Conservation (phyloP, 2,329 filamentous ascomycete species). For the Sclerotinia subarctica region DNA sequence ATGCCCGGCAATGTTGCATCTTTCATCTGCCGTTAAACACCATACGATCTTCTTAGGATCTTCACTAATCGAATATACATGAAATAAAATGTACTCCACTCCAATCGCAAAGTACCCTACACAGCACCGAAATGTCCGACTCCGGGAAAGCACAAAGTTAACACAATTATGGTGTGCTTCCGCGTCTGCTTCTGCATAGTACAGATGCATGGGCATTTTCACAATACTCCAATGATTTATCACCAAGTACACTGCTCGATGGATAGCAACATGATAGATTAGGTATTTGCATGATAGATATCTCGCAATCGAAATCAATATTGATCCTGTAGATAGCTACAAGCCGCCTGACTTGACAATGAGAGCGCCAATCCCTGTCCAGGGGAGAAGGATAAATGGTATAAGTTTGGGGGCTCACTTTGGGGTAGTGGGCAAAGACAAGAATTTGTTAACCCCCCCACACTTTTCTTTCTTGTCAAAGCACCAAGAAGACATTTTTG, state of each 20-base stretch:
- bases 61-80: constrained; percentile 6
- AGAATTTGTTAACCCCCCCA: constrained; percentile 10
- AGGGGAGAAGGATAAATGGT: constrained; percentile 11
- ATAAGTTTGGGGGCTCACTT: constrained; percentile 24
- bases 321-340: constrained; percentile 29
- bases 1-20: constrained; percentile 4
- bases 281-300: constrained; percentile 4
- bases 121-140: background rate
- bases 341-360: constrained; percentile 26
- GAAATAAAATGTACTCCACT: background rate
- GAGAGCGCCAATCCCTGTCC: background rate
- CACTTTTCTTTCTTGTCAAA: constrained; percentile 17
- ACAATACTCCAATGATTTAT: background rate
- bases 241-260: background rate
- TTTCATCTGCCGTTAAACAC: background rate
- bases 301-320: constrained; percentile 17
- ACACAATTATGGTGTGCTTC: constrained; percentile 13
- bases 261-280: constrained; percentile 18
- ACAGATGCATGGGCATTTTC: constrained; percentile 15
- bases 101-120: background rate
- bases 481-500: background rate
- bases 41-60: background rate
- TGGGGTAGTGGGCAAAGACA: constrained; percentile 1
- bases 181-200: constrained; percentile 18
- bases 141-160: constrained; percentile 9